Conservation (phyloP, 2,329 filamentous ascomycete genomes). For the Aspergillus proliferans region DNA sequence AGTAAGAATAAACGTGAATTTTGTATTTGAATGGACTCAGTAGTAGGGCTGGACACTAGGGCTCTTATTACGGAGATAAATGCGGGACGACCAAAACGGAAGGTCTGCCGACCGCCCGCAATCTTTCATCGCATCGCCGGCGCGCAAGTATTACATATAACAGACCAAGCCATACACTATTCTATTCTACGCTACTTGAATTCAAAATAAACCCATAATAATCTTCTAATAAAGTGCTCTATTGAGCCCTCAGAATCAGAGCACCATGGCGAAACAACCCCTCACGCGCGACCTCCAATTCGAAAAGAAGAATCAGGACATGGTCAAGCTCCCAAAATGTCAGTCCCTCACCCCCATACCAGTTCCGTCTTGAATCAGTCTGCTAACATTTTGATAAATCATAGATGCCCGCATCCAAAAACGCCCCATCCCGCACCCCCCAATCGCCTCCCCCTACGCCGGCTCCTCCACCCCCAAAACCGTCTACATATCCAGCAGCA, state of each 20-base stretch:
- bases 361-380: neutral
- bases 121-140: no score
- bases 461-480: conserved; percentile 45
- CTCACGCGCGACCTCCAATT: conserved; percentile 28
- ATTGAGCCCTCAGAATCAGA: neutral
- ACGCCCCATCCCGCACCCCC: conserved; percentile 53
- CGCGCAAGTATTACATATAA: no score
- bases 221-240: no score
- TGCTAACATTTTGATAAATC: conserved; percentile 3
- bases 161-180: no score
- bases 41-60: no score
- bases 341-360: neutral
- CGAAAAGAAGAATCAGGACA: conserved; percentile 33
- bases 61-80: no score
- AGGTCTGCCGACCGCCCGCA: no score
- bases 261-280: conserved; percentile 16
- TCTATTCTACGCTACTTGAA: neutral
- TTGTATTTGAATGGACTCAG: no score
- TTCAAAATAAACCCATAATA: neutral
- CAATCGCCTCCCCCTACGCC: conserved; percentile 50
- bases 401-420: conserved; percentile 45
- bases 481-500: conserved; percentile 51
- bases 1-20: no score
- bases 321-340: conserved; percentile 34
- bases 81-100: no score